These are phyloP conservation scores for Vigna mungo DNA, from an alignment of 306 rosid genomes.

Conservation along the genomic window DNA sequence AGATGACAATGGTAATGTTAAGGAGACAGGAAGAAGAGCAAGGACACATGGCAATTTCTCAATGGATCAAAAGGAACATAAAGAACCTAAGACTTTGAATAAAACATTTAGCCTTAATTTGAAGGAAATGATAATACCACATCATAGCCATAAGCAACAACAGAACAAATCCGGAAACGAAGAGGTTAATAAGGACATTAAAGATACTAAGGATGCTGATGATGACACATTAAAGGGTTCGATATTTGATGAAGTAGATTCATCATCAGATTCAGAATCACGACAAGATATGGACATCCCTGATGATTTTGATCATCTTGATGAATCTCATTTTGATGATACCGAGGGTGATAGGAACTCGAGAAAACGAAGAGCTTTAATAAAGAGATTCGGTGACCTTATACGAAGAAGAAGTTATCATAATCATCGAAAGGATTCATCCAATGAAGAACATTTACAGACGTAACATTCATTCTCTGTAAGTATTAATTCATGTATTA, in stretches of 20 bases:
- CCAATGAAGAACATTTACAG: conserved; percentile 47
- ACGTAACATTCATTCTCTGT: background rate
- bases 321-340: conserved; percentile 59
- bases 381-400: conserved; percentile 86
- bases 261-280: conserved; percentile 55
- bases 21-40: conserved; percentile 42
- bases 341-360: conserved; percentile 60
- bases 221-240: conserved; percentile 63
- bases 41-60: conserved; percentile 20
- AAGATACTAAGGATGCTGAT: conserved; percentile 33
- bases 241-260: conserved; percentile 60
- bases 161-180: conserved; percentile 49
- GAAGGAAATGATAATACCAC: conserved; percentile 50
- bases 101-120: conserved; percentile 55
- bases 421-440: conserved; percentile 45
- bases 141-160: conserved; percentile 23
- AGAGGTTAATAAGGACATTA: conserved; percentile 31
- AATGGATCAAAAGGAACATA: conserved; percentile 44
- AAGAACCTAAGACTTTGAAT: conserved; percentile 42
- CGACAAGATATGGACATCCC: conserved; percentile 47
- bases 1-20: conserved; percentile 35
- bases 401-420: conserved; percentile 58
- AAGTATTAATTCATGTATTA: background rate
- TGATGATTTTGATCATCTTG: conserved; percentile 58
- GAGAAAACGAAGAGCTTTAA: conserved; percentile 75